These are phyloP conservation scores for Glomus cerebriforme DNA, from an alignment of 192 early-diverging fungal genomes.

Conservation along the genomic window DNA sequence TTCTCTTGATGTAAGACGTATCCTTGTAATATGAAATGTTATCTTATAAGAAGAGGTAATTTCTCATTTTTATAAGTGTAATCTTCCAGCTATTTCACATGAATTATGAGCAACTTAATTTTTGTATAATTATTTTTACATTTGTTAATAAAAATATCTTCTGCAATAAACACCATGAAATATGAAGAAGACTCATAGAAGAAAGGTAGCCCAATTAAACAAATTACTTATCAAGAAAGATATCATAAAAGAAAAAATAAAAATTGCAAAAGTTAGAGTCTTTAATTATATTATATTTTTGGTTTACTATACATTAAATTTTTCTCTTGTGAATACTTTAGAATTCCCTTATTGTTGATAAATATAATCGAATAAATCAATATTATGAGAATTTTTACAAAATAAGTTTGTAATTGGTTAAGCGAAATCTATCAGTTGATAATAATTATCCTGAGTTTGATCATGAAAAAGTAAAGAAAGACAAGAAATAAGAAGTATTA, in stretches of 20 bases:
- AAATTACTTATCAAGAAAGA: background rate
- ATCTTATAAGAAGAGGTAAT: background rate
- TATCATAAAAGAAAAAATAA: background rate
- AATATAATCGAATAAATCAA: slow-evolving; percentile 5
- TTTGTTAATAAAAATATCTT: slow-evolving; percentile 11
- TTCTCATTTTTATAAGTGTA: too few species aligned
- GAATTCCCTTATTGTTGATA: background rate
- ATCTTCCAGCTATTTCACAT: background rate
- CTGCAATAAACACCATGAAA: background rate
- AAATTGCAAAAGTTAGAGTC: slow-evolving; percentile 7
- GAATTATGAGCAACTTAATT: background rate
- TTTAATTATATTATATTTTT: slow-evolving; percentile 9
- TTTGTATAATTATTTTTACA: slow-evolving; percentile 1
- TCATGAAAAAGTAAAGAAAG: too few species aligned
- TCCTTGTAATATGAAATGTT: background rate
- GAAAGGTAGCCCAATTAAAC: background rate
- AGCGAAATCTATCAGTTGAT: background rate
- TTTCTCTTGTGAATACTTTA: slow-evolving; percentile 4
- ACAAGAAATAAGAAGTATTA: too few species aligned
- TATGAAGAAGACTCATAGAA: background rate
- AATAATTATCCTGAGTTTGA: background rate
- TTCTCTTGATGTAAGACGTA: background rate
- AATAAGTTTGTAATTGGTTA: background rate
- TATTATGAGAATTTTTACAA: slow-evolving; percentile 2
- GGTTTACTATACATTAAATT: background rate